Evolutionary conservation across 805 yeast species (phyloP).

Genomic region (Yarrowia divulgata): DNA sequence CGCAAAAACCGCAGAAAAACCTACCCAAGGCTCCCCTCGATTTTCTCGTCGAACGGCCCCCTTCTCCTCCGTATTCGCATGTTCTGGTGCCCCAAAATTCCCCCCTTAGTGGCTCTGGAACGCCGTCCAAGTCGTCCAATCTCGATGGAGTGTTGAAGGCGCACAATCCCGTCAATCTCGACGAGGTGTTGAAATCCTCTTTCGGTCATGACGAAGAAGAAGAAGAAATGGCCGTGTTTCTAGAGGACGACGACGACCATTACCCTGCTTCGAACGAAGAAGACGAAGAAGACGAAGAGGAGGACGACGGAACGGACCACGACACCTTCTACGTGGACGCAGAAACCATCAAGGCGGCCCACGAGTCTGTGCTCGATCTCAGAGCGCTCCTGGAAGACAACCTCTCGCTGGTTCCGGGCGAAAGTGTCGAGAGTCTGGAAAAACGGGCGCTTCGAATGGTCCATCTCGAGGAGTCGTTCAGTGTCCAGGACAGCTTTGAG

Average conservation of each 20-base stretch:
- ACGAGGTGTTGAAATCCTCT: too few relatives aligned
- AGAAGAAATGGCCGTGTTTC: conserved; percentile 10
- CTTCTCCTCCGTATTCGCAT: conserved; percentile 17
- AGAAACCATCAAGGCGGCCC: conserved; percentile 16
- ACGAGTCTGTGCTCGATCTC: conserved; percentile 18
- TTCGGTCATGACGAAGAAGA: too few relatives aligned
- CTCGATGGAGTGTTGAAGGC: not conserved
- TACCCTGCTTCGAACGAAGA: conserved; percentile 27
- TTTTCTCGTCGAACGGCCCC: conserved; percentile 14
- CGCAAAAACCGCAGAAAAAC: not conserved
- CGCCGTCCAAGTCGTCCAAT: not conserved
- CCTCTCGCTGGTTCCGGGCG: conserved; percentile 4
- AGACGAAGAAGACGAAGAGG: not conserved
- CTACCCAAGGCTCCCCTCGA: conserved; percentile 27
- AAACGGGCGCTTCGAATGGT: conserved; percentile 39
- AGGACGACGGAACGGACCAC: not conserved
- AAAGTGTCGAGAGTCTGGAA: conserved; percentile 24
- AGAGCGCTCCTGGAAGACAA: conserved; percentile 12
- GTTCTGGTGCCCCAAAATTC: conserved; percentile 1
- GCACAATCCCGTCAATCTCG: not conserved
- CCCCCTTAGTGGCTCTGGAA: not conserved
- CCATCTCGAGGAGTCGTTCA: conserved; percentile 42
- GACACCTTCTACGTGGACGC: conserved; percentile 5
- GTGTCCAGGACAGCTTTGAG: conserved; percentile 43
- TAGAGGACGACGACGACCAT: conserved; percentile 27